Conservation (phyloP, 176 grass and related monocot genomes). For the Poa pratensis region DNA sequence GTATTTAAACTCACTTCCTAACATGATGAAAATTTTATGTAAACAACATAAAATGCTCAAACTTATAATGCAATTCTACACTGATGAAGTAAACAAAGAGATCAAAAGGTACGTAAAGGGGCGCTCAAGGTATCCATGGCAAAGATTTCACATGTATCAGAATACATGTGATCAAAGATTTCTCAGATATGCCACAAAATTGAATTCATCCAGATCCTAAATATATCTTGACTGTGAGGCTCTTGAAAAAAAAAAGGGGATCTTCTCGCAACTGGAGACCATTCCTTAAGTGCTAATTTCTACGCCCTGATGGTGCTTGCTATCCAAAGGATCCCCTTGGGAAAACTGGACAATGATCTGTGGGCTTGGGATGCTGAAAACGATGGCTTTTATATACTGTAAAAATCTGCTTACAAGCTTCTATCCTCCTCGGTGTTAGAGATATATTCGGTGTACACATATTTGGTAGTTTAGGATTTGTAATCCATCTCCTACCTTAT, state of each 20-base stretch:
- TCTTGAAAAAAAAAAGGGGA: neutral
- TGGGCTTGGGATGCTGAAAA: no score
- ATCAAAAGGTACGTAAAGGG: neutral
- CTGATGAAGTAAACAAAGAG: constrained; percentile 1
- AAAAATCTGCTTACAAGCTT: neutral
- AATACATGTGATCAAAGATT: neutral
- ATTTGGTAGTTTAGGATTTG: no score
- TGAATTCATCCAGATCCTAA: neutral
- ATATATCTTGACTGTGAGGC: neutral
- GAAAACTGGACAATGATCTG: neutral
- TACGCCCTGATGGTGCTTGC: no score
- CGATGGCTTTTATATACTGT: no score
- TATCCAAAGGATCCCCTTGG: no score
- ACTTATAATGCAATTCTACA: neutral
- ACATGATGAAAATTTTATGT: neutral
- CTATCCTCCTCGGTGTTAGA: no score
- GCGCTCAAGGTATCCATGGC: neutral
- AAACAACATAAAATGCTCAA: neutral
- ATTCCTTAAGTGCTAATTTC: neutral
- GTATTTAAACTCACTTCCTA: no score
- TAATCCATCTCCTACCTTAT: no score
- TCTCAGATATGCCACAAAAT: neutral
- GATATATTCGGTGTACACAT: no score
- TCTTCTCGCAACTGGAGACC: neutral
- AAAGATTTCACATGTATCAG: neutral